phyloP scores from a whole-genome alignment of 2,329 filamentous ascomycete species.

The Ophiostoma novo-ulmi region DNA sequence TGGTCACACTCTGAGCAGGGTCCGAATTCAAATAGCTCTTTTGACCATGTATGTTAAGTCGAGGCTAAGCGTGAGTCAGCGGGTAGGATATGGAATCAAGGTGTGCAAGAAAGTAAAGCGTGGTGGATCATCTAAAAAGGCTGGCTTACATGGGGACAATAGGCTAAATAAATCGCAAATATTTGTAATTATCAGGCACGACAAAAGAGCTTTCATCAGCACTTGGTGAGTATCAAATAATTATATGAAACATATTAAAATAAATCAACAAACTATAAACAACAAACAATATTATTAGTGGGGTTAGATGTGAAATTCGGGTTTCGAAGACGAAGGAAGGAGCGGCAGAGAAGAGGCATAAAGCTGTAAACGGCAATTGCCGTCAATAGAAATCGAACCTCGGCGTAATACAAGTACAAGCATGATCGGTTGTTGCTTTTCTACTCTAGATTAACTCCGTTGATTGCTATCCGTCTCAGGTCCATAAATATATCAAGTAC shows the following conservation, averaged over 20 bases:
- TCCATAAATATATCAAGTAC: no score
- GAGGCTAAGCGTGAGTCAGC: not conserved
- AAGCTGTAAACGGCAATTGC: not conserved
- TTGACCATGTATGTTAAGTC: not conserved
- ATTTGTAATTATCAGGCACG: not conserved
- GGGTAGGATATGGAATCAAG: slow-evolving; percentile 3
- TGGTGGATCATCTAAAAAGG: not conserved
- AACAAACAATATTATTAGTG: not conserved
- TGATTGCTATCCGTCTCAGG: no score
- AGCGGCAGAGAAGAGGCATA: not conserved
- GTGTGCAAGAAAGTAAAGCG: not conserved
- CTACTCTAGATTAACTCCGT: no score
- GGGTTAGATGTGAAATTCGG: not conserved
- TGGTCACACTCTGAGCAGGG: not conserved
- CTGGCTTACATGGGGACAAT: not conserved
- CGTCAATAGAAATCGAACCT: not conserved
- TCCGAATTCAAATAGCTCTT: not conserved
- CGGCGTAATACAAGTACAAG: not conserved
- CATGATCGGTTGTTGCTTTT: not conserved
- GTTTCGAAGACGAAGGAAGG: slow-evolving; percentile 12
- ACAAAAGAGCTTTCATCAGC: not conserved
- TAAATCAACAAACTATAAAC: not conserved
- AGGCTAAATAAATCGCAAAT: not conserved
- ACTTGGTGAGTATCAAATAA: not conserved
- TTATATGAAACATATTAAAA: not conserved